Evolutionary conservation across 164 flowering plant species (phyloP).

Genomic region (Stephania japonica): DNA sequence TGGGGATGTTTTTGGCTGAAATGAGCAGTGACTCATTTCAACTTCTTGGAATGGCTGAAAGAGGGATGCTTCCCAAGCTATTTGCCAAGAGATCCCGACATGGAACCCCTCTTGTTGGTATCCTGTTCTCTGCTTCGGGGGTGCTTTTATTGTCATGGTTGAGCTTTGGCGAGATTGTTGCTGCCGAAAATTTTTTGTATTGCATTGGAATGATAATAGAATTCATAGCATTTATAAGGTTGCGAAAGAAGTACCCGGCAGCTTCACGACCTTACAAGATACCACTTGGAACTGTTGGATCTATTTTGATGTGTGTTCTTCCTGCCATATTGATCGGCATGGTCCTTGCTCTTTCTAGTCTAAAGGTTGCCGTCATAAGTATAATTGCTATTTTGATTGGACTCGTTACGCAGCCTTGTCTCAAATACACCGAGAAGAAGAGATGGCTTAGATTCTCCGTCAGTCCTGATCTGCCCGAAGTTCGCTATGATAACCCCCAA

Average conservation of each 20-base stretch:
- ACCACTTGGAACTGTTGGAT: constrained; percentile 41
- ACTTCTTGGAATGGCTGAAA: constrained; percentile 58
- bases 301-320: constrained; percentile 41
- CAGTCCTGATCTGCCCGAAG: constrained; percentile 42
- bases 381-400: constrained; percentile 36
- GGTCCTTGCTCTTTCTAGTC: constrained; percentile 34
- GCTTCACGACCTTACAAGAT: constrained; percentile 50
- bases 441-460: constrained; percentile 45
- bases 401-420: constrained; percentile 34
- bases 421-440: constrained; percentile 33
- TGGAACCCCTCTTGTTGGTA: constrained; percentile 48
- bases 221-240: constrained; percentile 40
- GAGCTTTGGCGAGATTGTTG: constrained; percentile 54
- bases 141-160: constrained; percentile 44
- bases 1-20: constrained; percentile 58
- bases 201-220: constrained; percentile 59
- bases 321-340: constrained; percentile 45
- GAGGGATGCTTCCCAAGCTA: constrained; percentile 52
- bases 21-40: constrained; percentile 65
- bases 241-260: constrained; percentile 37
- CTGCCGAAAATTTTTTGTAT: constrained; percentile 48
- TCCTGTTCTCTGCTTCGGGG: constrained; percentile 55
- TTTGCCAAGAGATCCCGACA: constrained; percentile 41
- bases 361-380: constrained; percentile 37
- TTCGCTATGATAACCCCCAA: constrained; percentile 9